phyloP scores from a whole-genome alignment of 2,329 filamentous ascomycete genomes.

The Madurella fahalii region DNA sequence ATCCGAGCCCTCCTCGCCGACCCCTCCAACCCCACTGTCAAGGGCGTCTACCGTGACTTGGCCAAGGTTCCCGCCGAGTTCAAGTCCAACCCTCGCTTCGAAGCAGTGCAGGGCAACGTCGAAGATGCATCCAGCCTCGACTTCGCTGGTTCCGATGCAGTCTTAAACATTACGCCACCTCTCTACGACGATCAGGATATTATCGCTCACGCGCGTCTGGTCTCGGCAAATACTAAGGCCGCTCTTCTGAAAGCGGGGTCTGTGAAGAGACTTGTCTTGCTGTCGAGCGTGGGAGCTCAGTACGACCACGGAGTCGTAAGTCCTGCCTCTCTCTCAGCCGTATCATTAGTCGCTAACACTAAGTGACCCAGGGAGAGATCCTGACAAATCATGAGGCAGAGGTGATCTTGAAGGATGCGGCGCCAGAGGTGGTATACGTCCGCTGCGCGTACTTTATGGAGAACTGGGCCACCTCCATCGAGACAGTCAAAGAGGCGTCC shows the following conservation, averaged over 20 bases:
- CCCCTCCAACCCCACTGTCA: conserved; percentile 20
- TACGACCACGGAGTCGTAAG: conserved; percentile 32
- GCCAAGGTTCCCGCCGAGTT: conserved; percentile 30
- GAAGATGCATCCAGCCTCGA: conserved; percentile 30
- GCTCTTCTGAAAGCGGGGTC: conserved; percentile 25
- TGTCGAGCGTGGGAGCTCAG: conserved; percentile 34
- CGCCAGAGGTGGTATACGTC: conserved; percentile 30
- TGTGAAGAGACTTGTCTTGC: conserved; percentile 31
- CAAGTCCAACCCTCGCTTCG: conserved; percentile 24
- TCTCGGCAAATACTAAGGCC: conserved; percentile 27
- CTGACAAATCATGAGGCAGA: conserved; percentile 35
- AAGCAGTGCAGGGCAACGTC: conserved; percentile 29
- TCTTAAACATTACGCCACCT: conserved; percentile 33
- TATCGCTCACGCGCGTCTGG: conserved; percentile 13
- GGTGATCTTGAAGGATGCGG: conserved; percentile 10
- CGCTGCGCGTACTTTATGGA: conserved; percentile 38
- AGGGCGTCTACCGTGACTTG: conserved; percentile 31
- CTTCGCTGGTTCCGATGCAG: conserved; percentile 29
- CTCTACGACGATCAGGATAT: conserved; percentile 26
- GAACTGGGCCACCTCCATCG: conserved; percentile 32
- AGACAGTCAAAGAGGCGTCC: conserved; percentile 28
- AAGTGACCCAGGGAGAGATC: conserved; percentile 33
- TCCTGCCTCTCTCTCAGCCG: not conserved
- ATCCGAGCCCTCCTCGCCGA: conserved; percentile 29
- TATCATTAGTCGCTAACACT: not conserved